Percentiles rank a stretch among this genome's conserved stretches.
phyloP scores from a whole-genome alignment of 257 asterid species.

The Penstemon barbatus region DNA sequence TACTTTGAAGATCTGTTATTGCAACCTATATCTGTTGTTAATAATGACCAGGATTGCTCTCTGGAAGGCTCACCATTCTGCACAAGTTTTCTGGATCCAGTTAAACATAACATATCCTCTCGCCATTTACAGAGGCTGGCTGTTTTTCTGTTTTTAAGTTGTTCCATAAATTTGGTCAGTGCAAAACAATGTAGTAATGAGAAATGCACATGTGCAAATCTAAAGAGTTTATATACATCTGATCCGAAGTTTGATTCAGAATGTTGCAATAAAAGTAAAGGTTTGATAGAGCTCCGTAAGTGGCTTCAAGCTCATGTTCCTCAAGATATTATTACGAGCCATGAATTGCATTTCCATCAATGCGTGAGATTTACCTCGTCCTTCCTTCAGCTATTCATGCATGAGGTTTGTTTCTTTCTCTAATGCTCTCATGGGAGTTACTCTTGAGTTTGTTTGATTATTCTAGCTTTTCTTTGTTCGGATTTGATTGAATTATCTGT shows the following conservation, averaged over 20 bases:
- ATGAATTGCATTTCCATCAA: slow-evolving; percentile 40
- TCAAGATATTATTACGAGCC: slow-evolving; percentile 43
- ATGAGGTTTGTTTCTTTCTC: slow-evolving; percentile 63
- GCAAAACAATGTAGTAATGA: slow-evolving; percentile 33
- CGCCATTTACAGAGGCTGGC: slow-evolving; percentile 71
- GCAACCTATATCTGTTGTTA: slow-evolving; percentile 47
- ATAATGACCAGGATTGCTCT: slow-evolving; percentile 40
- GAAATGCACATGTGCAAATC: slow-evolving; percentile 26
- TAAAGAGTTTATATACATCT: slow-evolving; percentile 26
- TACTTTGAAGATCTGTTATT: slow-evolving; percentile 64
- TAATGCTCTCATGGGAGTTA: slow-evolving; percentile 12
- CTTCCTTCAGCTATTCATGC: slow-evolving; percentile 81
- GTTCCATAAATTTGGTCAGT: slow-evolving; percentile 50
- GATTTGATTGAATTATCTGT: slow-evolving; percentile 2
- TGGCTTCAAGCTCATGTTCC: slow-evolving; percentile 71
- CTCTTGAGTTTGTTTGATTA: not conserved
- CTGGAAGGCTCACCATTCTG: slow-evolving; percentile 81
- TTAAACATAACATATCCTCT: slow-evolving; percentile 37
- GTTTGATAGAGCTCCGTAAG: slow-evolving; percentile 49
- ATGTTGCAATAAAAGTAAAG: slow-evolving; percentile 38
- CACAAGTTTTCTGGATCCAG: slow-evolving; percentile 40
- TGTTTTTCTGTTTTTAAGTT: slow-evolving; percentile 69
- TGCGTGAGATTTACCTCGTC: slow-evolving; percentile 54
- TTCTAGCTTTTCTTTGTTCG: slow-evolving; percentile 2
- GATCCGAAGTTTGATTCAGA: slow-evolving; percentile 38